Evolutionary conservation across 129 eudicot species (phyloP), one percentile per base, ranked within the genome.

Genomic region (Ambrosia trifida): DNA sequence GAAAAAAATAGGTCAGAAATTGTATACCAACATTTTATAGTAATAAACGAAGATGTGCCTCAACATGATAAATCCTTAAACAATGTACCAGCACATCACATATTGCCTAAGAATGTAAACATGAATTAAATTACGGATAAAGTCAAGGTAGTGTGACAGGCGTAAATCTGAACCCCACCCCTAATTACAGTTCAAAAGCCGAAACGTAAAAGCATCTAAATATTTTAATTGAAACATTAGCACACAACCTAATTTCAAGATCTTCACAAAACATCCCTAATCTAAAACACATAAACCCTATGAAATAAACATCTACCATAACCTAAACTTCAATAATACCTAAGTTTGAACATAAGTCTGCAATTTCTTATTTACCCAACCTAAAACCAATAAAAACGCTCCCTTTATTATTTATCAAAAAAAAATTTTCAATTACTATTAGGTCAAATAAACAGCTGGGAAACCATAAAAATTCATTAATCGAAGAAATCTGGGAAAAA

Each of bases 331-430:
- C 18, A 47, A 36, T 5, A 36, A 8, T 36, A 57, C 38, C 64
- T 57, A 16, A 57, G 36, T 32, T 56, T 56, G 7, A 13, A 56
- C 24, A 12, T 58, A 4, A 5, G 12, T 30, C 4, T 5, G 64
- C 64, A 58, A 31, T 11, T 14, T 59, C 7, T 59, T 30, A 30
- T 1, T 57, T 38, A 17, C 38, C 38, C 40, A 57, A 4, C 38
- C 64, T 57, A 24, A 57, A 57, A 57, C 64, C 64, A n/a, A 57
- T 30, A 36, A 57, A 24, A 57, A 24, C 64, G 64, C 10, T 4
- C 7, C 16, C 33, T 11, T 1, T 56, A 24, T 3, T n/a, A 2
- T 24, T 24, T 24, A 1, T 5, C n/a, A 0, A 0, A 0, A 2
- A 58, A 58, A 58, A 13, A 2, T 3, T 28, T 58, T 24, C 2